These are phyloP conservation scores for Anethum foeniculum DNA, from an alignment of 140 eudicot genomes.

Conservation along the genomic window DNA sequence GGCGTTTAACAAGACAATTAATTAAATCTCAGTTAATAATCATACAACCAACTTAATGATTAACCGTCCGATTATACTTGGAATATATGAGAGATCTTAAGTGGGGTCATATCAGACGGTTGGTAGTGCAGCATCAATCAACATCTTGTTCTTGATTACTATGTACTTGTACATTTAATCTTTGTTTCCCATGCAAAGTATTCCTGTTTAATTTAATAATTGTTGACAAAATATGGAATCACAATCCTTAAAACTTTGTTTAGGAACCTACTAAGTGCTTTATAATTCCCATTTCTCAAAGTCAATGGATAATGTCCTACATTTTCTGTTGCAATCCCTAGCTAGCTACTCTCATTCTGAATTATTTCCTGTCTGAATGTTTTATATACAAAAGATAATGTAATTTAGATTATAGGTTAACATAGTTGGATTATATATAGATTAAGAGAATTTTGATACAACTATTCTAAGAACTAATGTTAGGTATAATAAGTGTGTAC, in stretches of 20 bases:
- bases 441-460: neutral
- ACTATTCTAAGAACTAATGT: neutral
- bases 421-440: neutral
- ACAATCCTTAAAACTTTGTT: neutral
- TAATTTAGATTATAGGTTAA: too few species aligned
- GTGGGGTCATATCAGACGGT: neutral
- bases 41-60: neutral
- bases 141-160: neutral
- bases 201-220: neutral
- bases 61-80: neutral
- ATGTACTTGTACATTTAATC: slow-evolving; percentile 4
- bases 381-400: neutral
- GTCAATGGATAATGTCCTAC: neutral
- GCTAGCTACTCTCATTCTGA: neutral
- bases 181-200: neutral
- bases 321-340: neutral
- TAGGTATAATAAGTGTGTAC: neutral
- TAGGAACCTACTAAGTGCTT: neutral
- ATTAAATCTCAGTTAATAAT: neutral
- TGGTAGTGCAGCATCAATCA: slow-evolving; percentile 4
- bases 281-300: neutral
- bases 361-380: neutral
- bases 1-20: neutral
- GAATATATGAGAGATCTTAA: neutral
- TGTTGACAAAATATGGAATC: neutral